These are phyloP conservation scores for Penicillium sumatraense DNA, from an alignment of 2,329 filamentous ascomycete species.

Conservation along the genomic window DNA sequence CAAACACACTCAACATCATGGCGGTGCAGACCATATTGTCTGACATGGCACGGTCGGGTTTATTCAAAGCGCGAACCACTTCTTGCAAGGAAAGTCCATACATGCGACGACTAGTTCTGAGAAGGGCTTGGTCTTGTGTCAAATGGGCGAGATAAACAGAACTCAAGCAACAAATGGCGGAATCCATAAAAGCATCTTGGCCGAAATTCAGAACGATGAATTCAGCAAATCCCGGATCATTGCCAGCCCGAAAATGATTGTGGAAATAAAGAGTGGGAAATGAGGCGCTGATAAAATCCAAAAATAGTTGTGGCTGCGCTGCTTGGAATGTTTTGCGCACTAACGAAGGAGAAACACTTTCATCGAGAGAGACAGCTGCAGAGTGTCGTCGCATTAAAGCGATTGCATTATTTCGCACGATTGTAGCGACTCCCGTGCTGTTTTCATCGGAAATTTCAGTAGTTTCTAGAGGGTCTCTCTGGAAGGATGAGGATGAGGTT, in stretches of 20 bases:
- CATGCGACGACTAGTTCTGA: conserved; percentile 31
- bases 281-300: conserved; percentile 31
- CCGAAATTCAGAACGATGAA: conserved; percentile 31
- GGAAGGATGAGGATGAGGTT: not conserved
- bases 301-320: conserved; percentile 29
- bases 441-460: not conserved
- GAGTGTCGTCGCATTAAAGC: conserved; percentile 30
- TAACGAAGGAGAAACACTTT: conserved; percentile 26
- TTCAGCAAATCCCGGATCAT: conserved; percentile 27
- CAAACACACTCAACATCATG: conserved; percentile 45
- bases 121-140: conserved; percentile 26
- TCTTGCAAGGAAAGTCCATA: conserved; percentile 38
- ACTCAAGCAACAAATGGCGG: conserved; percentile 31
- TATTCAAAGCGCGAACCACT: conserved; percentile 34
- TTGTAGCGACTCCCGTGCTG: conserved; percentile 14
- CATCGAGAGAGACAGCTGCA: conserved; percentile 20
- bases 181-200: conserved; percentile 28
- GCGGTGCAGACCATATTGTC: conserved; percentile 41
- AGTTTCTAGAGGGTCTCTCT: conserved; percentile 5
- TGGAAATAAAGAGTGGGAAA: conserved; percentile 35
- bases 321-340: conserved; percentile 25
- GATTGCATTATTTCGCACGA: conserved; percentile 30
- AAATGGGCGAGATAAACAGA: conserved; percentile 32
- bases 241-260: conserved; percentile 31
- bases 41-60: conserved; percentile 31